Conservation (phyloP, 73 alveolate genomes). For the Uronychia binucleata region DNA sequence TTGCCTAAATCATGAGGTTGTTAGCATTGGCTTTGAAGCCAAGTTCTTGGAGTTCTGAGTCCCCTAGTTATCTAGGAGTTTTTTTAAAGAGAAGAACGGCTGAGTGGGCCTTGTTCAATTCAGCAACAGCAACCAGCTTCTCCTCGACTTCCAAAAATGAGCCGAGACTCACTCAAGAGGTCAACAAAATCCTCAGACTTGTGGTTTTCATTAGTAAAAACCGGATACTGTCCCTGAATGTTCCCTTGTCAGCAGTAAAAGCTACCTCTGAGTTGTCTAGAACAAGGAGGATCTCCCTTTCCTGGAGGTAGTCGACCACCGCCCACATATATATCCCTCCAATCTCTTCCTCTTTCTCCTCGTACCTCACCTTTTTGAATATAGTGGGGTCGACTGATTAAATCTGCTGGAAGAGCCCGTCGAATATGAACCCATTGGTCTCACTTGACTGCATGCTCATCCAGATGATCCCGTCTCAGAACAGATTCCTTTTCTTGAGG, state of each 20-base stretch:
- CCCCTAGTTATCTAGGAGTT: constrained; percentile 41
- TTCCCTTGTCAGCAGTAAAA: constrained; percentile 31
- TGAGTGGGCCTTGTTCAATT: constrained; percentile 25
- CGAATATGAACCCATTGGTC: constrained; percentile 39
- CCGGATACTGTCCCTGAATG: constrained; percentile 22
- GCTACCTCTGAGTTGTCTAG: constrained; percentile 64
- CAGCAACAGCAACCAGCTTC: constrained; percentile 30
- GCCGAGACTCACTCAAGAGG: constrained; percentile 40
- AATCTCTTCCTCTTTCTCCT: constrained; percentile 18
- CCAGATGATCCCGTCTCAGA: constrained; percentile 38
- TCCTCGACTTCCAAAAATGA: constrained; percentile 36
- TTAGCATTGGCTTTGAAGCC: constrained; percentile 1
- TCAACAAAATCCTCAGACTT: constrained; percentile 26
- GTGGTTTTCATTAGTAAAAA: constrained; percentile 10
- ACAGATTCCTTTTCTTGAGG: constrained; percentile 23
- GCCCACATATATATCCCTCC: background rate
- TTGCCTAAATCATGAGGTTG: constrained; percentile 6
- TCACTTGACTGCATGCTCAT: constrained; percentile 15
- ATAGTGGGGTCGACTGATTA: background rate
- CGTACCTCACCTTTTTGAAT: background rate
- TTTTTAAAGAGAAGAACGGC: constrained; percentile 38
- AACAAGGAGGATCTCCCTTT: constrained; percentile 43
- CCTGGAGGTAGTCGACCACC: constrained; percentile 10
- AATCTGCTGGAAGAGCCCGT: constrained; percentile 16
- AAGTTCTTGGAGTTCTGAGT: constrained; percentile 49